A percentile compares a stretch with the other conserved stretches of the same genome.
Conservation (phyloP, 176 grass and related monocot species). For the Juncus effusus region DNA sequence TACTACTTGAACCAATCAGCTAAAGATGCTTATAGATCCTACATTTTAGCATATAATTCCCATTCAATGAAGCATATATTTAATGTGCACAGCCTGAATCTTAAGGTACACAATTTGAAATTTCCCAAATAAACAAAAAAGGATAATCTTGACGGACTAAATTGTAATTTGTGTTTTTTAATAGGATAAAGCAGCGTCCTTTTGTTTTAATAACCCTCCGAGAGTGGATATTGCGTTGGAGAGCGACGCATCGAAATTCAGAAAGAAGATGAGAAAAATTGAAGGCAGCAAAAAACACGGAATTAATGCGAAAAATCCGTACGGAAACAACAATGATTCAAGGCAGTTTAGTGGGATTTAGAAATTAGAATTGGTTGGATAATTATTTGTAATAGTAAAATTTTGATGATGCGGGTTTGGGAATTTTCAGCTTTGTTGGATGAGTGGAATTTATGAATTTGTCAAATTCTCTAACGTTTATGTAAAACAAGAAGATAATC, state of each 20-base stretch:
- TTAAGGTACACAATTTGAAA: slow-evolving; percentile 14
- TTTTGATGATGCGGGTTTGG: too few species aligned
- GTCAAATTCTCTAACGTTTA: too few species aligned
- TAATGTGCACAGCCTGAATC: slow-evolving; percentile 12
- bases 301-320: slow-evolving; percentile 43
- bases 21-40: slow-evolving; percentile 13
- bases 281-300: slow-evolving; percentile 49
- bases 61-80: slow-evolving; percentile 11
- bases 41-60: slow-evolving; percentile 20
- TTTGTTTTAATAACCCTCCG: slow-evolving; percentile 18
- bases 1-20: slow-evolving; percentile 16
- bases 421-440: too few species aligned
- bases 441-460: too few species aligned
- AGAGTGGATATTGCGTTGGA: slow-evolving; percentile 52
- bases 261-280: slow-evolving; percentile 63
- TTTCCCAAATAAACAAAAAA: not conserved
- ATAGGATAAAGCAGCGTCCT: slow-evolving; percentile 7
- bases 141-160: not conserved
- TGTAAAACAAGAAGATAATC: too few species aligned
- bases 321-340: slow-evolving; percentile 46
- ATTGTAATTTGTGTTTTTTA: not conserved
- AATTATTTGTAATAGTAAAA: too few species aligned
- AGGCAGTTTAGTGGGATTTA: slow-evolving; percentile 36
- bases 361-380: too few species aligned
- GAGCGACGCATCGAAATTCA: slow-evolving; percentile 69